These are phyloP conservation scores for Geotrichum citri-aurantii DNA, from an alignment of 1,139 yeast genomes.

Conservation along the genomic window DNA sequence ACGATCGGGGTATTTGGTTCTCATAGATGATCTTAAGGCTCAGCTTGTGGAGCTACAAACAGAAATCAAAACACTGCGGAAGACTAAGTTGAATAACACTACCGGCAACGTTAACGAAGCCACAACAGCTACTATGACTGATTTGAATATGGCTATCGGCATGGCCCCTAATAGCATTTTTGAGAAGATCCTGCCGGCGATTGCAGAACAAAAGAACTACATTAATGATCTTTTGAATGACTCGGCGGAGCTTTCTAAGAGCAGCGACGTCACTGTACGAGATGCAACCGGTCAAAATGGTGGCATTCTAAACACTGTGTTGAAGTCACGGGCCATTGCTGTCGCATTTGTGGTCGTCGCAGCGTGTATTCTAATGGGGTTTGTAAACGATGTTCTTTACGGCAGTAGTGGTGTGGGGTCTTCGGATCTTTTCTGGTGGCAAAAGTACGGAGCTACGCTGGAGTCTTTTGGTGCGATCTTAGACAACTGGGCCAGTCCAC, in stretches of 20 bases:
- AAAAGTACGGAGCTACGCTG: slow-evolving; percentile 12
- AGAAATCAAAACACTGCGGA: slow-evolving; percentile 6
- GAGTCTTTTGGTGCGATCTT: slow-evolving; percentile 13
- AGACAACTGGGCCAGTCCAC: slow-evolving; percentile 16
- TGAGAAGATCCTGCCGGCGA: slow-evolving; percentile 12
- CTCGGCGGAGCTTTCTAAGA: neutral
- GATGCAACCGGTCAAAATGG: neutral
- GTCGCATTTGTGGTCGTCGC: neutral
- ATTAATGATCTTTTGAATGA: slow-evolving; percentile 11
- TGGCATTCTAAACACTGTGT: neutral
- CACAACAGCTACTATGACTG: neutral
- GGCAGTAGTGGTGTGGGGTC: neutral
- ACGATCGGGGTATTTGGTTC: slow-evolving; percentile 5
- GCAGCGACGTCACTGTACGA: neutral
- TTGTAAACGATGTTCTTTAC: neutral
- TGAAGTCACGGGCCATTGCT: neutral
- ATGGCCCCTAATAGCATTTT: slow-evolving; percentile 11
- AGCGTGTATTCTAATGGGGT: neutral
- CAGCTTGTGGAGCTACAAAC: slow-evolving; percentile 8
- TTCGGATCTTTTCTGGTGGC: slow-evolving; percentile 13
- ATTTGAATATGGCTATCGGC: slow-evolving; percentile 1
- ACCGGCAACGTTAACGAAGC: neutral
- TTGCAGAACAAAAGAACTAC: slow-evolving; percentile 15
- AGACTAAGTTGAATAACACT: neutral
- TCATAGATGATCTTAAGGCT: slow-evolving; percentile 9